Evolutionary conservation across 2,329 filamentous ascomycete species (phyloP).

Genomic region (Metarhizium sp.): DNA sequence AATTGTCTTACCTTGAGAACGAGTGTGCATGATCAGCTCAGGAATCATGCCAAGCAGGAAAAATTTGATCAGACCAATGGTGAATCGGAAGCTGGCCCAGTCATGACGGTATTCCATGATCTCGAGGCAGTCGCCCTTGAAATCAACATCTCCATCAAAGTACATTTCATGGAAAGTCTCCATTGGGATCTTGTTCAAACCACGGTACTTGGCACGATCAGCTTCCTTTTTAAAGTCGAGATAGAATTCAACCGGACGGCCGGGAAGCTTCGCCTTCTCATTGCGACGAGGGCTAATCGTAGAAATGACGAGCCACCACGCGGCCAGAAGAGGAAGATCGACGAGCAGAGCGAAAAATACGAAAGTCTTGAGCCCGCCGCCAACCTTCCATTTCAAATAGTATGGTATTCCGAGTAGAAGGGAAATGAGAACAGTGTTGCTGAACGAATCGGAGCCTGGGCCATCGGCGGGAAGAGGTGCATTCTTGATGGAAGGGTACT

Average conservation of each 20-base stretch:
- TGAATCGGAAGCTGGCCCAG: constrained; percentile 94
- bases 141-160: constrained; percentile 88
- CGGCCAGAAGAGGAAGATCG: constrained; percentile 66
- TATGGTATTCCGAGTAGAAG: constrained; percentile 62
- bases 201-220: constrained; percentile 58
- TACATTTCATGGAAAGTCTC: constrained; percentile 98
- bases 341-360: constrained; percentile 81
- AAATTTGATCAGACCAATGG: constrained; percentile 73
- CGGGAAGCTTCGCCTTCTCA: constrained; percentile 81
- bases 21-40: constrained; percentile 86
- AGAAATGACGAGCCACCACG: constrained; percentile 76
- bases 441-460: constrained; percentile 77
- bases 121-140: constrained; percentile 89
- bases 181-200: constrained; percentile 74
- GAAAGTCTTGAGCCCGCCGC: constrained; percentile 77
- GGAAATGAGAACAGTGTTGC: constrained; percentile 65
- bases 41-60: constrained; percentile 82
- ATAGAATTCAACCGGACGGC: constrained; percentile 84
- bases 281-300: constrained; percentile 80
- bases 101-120: constrained; percentile 90
- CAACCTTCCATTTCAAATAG: constrained; percentile 77
- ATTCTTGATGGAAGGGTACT: constrained; percentile 73
- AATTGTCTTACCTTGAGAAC: constrained; percentile 56
- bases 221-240: constrained; percentile 66
- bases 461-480: constrained; percentile 86